phyloP scores from a whole-genome alignment of 2,329 filamentous ascomycete species.

The Cordyceps javanica region DNA sequence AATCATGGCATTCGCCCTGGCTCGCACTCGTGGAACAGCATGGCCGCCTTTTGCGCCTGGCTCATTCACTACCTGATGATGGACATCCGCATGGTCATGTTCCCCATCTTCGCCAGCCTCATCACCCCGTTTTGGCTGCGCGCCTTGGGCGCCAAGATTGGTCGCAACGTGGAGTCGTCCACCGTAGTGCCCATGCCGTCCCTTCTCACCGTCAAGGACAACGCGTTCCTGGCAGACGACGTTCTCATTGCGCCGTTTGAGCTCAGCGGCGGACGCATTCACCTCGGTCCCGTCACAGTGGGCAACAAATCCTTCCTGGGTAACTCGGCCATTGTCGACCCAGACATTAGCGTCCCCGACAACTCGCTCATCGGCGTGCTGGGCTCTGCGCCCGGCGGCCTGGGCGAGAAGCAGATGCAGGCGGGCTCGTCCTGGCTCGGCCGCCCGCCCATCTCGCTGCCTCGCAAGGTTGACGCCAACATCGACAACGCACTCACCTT shows the following conservation, averaged over 20 bases:
- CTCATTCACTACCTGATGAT: constrained; percentile 16
- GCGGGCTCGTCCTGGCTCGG: constrained; percentile 19
- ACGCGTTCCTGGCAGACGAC: constrained; percentile 19
- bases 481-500: constrained; percentile 18
- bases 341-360: constrained; percentile 14
- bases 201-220: constrained; percentile 16
- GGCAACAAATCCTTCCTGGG: constrained; percentile 17
- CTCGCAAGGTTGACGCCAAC: constrained; percentile 13
- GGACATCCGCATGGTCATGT: constrained; percentile 12
- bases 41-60: constrained; percentile 18
- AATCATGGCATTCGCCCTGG: constrained; percentile 15
- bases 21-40: constrained; percentile 18
- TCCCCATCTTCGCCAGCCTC: constrained; percentile 19
- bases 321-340: constrained; percentile 18
- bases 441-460: constrained; percentile 17
- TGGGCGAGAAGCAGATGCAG: constrained; percentile 14
- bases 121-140: constrained; percentile 18
- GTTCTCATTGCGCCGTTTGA: constrained; percentile 17
- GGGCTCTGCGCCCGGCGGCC: constrained; percentile 13
- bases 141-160: constrained; percentile 16
- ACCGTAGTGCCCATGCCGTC: constrained; percentile 18
- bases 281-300: constrained; percentile 13
- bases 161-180: constrained; percentile 16
- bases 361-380: constrained; percentile 17
- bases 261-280: constrained; percentile 13